A percentile compares a stretch with the other conserved stretches of the same genome.
phyloP scores from a whole-genome alignment of 352 stramenopile species.

The Plasmopara muralis region DNA sequence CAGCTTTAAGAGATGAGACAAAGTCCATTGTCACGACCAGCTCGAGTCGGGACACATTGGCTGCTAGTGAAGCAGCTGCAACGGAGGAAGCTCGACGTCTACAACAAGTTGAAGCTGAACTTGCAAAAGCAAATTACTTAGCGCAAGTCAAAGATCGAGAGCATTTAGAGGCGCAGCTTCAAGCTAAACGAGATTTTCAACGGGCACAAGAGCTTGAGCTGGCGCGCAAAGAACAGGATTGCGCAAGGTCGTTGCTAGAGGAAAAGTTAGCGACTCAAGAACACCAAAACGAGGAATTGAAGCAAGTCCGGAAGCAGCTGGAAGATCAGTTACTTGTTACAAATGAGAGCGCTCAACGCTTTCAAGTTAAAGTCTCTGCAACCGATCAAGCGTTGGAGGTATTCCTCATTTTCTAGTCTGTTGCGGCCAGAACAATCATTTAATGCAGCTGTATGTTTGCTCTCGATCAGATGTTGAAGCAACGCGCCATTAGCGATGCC shows the following conservation, averaged over 20 bases:
- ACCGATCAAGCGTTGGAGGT: slow-evolving; percentile 55
- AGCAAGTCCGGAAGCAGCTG: slow-evolving; percentile 21
- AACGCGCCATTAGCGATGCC: slow-evolving; percentile 35
- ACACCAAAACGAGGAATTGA: slow-evolving; percentile 33
- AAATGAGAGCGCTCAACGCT: slow-evolving; percentile 22
- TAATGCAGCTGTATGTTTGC: not conserved
- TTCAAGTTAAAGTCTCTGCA: slow-evolving; percentile 28
- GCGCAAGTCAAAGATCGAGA: slow-evolving; percentile 24
- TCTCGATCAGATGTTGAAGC: slow-evolving; percentile 33
- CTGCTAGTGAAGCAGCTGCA: slow-evolving; percentile 19
- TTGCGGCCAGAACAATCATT: not conserved
- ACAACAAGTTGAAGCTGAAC: slow-evolving; percentile 17
- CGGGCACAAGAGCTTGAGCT: slow-evolving; percentile 20
- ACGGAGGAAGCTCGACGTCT: slow-evolving; percentile 18
- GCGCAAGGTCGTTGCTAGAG: slow-evolving; percentile 23
- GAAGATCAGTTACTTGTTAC: slow-evolving; percentile 27
- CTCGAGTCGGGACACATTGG: slow-evolving; percentile 15
- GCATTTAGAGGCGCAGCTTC: slow-evolving; percentile 20
- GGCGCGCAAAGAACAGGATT: slow-evolving; percentile 14
- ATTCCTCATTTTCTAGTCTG: not conserved
- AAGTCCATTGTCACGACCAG: not conserved
- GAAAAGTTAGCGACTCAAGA: slow-evolving; percentile 19
- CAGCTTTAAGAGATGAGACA: slow-evolving; percentile 2
- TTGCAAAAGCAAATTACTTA: slow-evolving; percentile 14
- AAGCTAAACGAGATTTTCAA: slow-evolving; percentile 23